These are phyloP conservation scores for Cylindrotheca closterium DNA, from an alignment of 108 stramenopile species.

Conservation along the genomic window DNA sequence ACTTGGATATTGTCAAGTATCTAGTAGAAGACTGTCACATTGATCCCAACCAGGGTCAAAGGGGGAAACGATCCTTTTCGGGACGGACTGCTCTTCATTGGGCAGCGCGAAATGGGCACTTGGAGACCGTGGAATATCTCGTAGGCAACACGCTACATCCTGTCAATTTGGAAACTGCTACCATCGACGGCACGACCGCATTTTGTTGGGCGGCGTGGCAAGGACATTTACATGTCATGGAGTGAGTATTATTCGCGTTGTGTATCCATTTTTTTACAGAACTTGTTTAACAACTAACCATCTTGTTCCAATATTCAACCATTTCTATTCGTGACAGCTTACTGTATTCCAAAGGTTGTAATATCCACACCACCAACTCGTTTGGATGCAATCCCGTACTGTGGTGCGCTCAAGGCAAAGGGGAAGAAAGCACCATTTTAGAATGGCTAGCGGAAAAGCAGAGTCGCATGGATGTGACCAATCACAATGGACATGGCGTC, in stretches of 20 bases:
- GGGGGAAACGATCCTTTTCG: constrained; percentile 73
- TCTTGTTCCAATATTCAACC: too few relatives aligned
- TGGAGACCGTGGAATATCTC: constrained; percentile 64
- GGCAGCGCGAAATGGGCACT: constrained; percentile 84
- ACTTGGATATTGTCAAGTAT: constrained; percentile 58
- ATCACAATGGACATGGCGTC: constrained; percentile 77
- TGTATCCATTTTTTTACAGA: too few relatives aligned
- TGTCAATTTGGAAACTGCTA: constrained; percentile 56
- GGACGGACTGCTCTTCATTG: constrained; percentile 86
- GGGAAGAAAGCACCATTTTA: constrained; percentile 33
- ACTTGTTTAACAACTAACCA: too few relatives aligned
- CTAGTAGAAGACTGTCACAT: constrained; percentile 55
- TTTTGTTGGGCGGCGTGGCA: constrained; percentile 89
- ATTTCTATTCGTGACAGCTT: not conserved
- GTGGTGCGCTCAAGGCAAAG: constrained; percentile 79
- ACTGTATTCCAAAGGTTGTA: constrained; percentile 43
- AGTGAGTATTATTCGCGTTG: constrained; percentile 23
- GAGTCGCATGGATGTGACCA: constrained; percentile 48
- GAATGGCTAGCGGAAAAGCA: constrained; percentile 59
- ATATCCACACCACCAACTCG: constrained; percentile 53
- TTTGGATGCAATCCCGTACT: constrained; percentile 85
- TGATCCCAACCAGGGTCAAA: constrained; percentile 54
- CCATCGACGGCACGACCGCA: constrained; percentile 83
- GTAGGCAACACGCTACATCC: constrained; percentile 10
- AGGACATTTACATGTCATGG: constrained; percentile 72